Conservation (phyloP, 495 filamentous ascomycete species). For the Chaetomium tenue region DNA sequence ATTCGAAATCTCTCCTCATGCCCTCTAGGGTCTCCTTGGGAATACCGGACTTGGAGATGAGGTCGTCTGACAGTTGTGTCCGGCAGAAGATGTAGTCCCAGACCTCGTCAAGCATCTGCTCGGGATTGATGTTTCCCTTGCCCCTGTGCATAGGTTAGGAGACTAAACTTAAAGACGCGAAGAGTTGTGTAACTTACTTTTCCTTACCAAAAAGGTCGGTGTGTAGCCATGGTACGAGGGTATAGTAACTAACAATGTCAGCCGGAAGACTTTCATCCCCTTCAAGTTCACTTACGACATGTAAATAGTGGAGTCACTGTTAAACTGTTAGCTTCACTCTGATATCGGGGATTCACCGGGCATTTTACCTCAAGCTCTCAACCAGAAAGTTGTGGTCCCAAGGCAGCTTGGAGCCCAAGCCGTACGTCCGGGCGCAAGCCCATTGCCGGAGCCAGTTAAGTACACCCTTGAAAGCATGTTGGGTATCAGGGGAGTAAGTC, state of each 20-base stretch:
- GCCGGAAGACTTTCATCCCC: neutral
- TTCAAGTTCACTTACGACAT: constrained; percentile 53
- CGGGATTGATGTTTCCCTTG: constrained; percentile 61
- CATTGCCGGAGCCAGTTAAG: constrained; percentile 91
- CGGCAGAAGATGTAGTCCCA: constrained; percentile 89
- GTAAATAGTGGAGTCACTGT: constrained; percentile 90
- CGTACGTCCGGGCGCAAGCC: constrained; percentile 90
- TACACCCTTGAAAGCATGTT: constrained; percentile 78
- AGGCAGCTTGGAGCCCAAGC: constrained; percentile 90
- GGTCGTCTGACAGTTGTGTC: constrained; percentile 60
- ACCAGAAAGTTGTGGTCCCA: constrained; percentile 91
- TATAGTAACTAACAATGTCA: constrained; percentile 66
- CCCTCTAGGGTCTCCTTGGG: constrained; percentile 65
- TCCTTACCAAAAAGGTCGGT: constrained; percentile 71
- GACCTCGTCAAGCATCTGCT: constrained; percentile 92
- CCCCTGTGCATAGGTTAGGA: constrained; percentile 41
- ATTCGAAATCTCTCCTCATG: constrained; percentile 89
- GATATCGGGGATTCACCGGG: no score
- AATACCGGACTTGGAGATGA: constrained; percentile 61
- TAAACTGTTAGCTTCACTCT: constrained; percentile 32
- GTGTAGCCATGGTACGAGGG: constrained; percentile 84
- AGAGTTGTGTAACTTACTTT: constrained; percentile 26
- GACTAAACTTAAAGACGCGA: no score
- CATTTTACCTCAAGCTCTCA: constrained; percentile 53
- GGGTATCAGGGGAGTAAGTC: constrained; percentile 73